Evolutionary conservation across 2,329 filamentous ascomycete species (phyloP).

Genomic region (Dendryphion nanum): DNA sequence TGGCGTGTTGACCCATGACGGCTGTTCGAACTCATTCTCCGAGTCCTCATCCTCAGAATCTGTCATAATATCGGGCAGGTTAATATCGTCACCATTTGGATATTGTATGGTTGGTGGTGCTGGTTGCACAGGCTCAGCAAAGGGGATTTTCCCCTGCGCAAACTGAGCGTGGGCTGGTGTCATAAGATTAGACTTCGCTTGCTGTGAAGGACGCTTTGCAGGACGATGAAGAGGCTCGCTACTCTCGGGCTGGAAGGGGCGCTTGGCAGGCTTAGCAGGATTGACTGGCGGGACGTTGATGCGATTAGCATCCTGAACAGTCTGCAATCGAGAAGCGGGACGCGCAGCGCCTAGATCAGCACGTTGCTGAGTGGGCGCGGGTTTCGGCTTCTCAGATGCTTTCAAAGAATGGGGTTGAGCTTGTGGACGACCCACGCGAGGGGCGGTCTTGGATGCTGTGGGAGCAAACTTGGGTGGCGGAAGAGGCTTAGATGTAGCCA

Average conservation of each 20-base stretch:
- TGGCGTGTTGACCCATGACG: conserved; percentile 86
- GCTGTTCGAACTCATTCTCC: conserved; percentile 63
- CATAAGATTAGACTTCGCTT: conserved; percentile 49
- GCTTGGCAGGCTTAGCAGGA: conserved; percentile 72
- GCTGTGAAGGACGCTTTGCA: conserved; percentile 33
- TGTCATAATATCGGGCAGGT: conserved; percentile 91
- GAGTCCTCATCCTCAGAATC: conserved; percentile 87
- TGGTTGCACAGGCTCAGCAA: conserved; percentile 64
- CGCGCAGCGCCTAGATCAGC: conserved; percentile 52
- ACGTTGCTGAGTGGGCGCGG: conserved; percentile 37
- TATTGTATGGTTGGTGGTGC: conserved; percentile 79
- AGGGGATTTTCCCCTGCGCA: conserved; percentile 84
- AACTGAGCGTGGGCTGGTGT: conserved; percentile 65
- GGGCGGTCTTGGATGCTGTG: conserved; percentile 22
- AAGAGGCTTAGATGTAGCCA: conserved; percentile 25
- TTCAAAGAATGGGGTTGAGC: too few species aligned
- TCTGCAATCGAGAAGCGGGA: conserved; percentile 60
- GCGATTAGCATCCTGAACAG: conserved; percentile 60
- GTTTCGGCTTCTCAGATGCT: conserved; percentile 69
- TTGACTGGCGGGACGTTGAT: conserved; percentile 56
- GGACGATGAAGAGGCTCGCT: conserved; percentile 55
- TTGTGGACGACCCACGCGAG: conserved; percentile 21
- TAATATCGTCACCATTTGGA: conserved; percentile 84
- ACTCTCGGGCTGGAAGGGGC: conserved; percentile 69
- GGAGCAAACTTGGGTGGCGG: conserved; percentile 25